phyloP scores from a whole-genome alignment of 495 filamentous ascomycete genomes.

The Bombardia bombarda region DNA sequence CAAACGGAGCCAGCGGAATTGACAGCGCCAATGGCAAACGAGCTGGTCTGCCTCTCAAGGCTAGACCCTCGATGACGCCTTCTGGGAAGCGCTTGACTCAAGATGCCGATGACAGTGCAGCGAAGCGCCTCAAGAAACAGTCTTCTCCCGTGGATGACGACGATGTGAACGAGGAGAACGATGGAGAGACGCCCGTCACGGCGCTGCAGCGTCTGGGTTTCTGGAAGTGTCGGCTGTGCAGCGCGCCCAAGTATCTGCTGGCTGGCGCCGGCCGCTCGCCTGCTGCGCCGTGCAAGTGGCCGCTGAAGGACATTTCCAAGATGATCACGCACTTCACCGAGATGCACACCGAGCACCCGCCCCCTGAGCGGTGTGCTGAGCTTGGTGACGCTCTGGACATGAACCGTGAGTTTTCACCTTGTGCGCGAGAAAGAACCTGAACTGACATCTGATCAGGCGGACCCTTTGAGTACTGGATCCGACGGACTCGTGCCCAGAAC shows the following conservation, averaged over 20 bases:
- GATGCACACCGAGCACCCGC: conserved; percentile 34
- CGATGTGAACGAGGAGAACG: neutral
- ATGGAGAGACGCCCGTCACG: conserved; percentile 5
- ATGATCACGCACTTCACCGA: conserved; percentile 38
- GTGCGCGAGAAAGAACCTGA: neutral
- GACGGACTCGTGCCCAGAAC: conserved; percentile 26
- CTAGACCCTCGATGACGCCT: neutral
- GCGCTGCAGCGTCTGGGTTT: conserved; percentile 32
- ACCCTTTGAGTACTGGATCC: conserved; percentile 40
- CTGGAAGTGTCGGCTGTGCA: conserved; percentile 39
- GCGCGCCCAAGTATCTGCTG: conserved; percentile 29
- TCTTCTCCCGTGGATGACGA: neutral
- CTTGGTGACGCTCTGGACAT: conserved; percentile 28
- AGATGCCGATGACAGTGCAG: neutral
- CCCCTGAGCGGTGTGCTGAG: conserved; percentile 29
- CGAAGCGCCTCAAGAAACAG: conserved; percentile 4
- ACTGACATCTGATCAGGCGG: conserved; percentile 22
- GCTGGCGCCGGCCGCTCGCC: conserved; percentile 29
- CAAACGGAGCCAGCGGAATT: neutral
- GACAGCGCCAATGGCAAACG: neutral
- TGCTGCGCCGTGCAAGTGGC: conserved; percentile 39
- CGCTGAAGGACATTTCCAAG: conserved; percentile 38
- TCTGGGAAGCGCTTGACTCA: neutral
- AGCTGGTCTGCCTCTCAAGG: no score
- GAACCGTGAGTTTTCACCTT: conserved; percentile 25